Base-by-base conservation (phyloP, 179 eudicot species). In the Beta corolliflora region DNA sequence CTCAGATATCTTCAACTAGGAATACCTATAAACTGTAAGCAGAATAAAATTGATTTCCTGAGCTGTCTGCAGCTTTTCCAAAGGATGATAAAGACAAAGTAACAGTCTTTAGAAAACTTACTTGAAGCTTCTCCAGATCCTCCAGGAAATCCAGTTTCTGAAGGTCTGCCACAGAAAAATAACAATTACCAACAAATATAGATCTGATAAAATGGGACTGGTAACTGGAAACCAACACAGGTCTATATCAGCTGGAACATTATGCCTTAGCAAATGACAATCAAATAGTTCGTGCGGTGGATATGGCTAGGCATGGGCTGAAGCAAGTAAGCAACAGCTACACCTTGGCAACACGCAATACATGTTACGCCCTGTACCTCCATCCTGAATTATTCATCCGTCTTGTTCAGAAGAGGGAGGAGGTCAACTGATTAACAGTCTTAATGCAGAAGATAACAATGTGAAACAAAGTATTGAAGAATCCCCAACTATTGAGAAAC, bases 71-170 rank as follows among this genome's bases (percentile, higher is more conserved):
- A 9, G 36, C 56, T 67, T 56, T 67, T 44, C 68, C 68, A 41
- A 65, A 36, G 65, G 25, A 48, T 7, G 67, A 16, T 36, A 23
- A 50, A 50, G 50, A 59, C 41, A 78, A 59, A 46, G 12, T 56
- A 73, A 67, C 36, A 53, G 11, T n/a, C 25, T 3, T 64, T 14
- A 70, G 63, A 75, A 44, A 70, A 41, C 88, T 82, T 82, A 85
- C 88, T 64, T 77, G 75, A 65, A 7, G 5, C 44, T 79, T 79
- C 71, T 66, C 56, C 73, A 82, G 85, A 29, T 65, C 16, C 70
- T 79, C 85, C 64, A 85, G 67, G 54, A 55, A 0, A 64, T 85
- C 85, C 81, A 85, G 73, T 81, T 76, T 85, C 61, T 66, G 52
- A 25, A 82, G 76, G 66, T 77, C 85, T 85, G 83, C 73, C 81